A percentile compares a stretch with the other conserved stretches of the same genome.
Conservation (phyloP, 2,329 filamentous ascomycete species). For the Coniochaeta ligniaria region DNA sequence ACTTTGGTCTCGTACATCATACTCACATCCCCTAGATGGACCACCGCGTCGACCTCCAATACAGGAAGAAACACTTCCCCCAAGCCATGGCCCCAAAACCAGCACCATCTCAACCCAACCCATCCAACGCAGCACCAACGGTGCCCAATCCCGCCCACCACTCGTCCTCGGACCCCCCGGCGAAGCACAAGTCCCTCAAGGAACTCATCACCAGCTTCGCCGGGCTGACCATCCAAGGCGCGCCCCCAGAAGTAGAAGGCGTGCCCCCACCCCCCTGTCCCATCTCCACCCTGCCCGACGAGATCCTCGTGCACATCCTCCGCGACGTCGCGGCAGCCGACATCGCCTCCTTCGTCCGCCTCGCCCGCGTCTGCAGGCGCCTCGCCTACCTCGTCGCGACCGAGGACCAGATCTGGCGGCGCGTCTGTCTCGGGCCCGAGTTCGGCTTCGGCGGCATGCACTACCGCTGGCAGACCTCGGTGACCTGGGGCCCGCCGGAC, state of each 20-base stretch:
- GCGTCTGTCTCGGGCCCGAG: slow-evolving; percentile 60
- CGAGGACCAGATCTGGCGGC: slow-evolving; percentile 82
- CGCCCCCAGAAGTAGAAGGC: slow-evolving; percentile 62
- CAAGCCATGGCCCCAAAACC: slow-evolving; percentile 44
- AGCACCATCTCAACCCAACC: slow-evolving; percentile 7
- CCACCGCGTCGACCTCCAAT: slow-evolving; percentile 72
- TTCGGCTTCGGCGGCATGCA: slow-evolving; percentile 81
- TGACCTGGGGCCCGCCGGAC: slow-evolving; percentile 47
- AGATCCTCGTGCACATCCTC: slow-evolving; percentile 77
- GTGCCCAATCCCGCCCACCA: slow-evolving; percentile 48
- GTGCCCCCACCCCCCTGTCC: slow-evolving; percentile 72
- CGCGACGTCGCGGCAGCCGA: slow-evolving; percentile 65
- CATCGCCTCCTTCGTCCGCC: slow-evolving; percentile 66
- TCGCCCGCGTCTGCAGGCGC: slow-evolving; percentile 77
- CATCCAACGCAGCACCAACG: slow-evolving; percentile 38
- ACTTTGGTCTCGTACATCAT: background rate
- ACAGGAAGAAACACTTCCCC: slow-evolving; percentile 88
- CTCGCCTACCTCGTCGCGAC: slow-evolving; percentile 78
- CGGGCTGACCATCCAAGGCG: slow-evolving; percentile 57
- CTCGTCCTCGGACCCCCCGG: slow-evolving; percentile 31
- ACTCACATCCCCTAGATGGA: slow-evolving; percentile 56
- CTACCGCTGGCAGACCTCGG: slow-evolving; percentile 63
- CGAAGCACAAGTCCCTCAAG: slow-evolving; percentile 46
- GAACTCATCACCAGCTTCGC: slow-evolving; percentile 75
- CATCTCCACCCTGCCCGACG: slow-evolving; percentile 69